Percentiles rank a stretch among this genome's conserved stretches.
phyloP scores from a whole-genome alignment of 2,329 filamentous ascomycete genomes.

The Ceratocystis papillata region DNA sequence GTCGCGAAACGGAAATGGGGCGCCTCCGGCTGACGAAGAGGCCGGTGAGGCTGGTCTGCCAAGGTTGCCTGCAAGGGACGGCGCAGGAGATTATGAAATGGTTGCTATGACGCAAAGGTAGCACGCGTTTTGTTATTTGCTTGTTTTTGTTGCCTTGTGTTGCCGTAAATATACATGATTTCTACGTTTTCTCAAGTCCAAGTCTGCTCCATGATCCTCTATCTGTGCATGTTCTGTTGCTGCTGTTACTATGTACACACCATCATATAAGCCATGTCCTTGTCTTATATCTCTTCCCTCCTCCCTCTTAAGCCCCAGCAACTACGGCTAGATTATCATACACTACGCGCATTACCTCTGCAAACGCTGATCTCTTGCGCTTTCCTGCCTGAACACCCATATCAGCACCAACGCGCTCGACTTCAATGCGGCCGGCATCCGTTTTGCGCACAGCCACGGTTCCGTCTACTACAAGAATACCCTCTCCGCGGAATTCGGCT shows the following conservation, averaged over 20 bases:
- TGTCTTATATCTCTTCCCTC: no score
- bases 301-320: conserved; percentile 36
- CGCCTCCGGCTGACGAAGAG: conserved; percentile 32
- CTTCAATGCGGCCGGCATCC: conserved; percentile 73
- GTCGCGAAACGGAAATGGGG: conserved; percentile 28
- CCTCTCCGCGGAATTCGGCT: conserved; percentile 88
- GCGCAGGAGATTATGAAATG: conserved; percentile 56
- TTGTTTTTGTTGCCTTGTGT: not conserved
- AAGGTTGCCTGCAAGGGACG: conserved; percentile 45
- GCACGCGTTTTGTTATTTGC: not conserved
- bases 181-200: no score
- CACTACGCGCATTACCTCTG: conserved; percentile 78
- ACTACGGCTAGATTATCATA: conserved; percentile 92
- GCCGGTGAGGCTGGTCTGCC: conserved; percentile 40
- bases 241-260: not conserved
- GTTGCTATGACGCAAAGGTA: conserved; percentile 38
- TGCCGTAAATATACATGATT: conserved; percentile 6
- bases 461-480: conserved; percentile 79
- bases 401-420: conserved; percentile 58
- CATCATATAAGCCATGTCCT: not conserved
- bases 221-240: not conserved
- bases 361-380: conserved; percentile 53
- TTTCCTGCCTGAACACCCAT: conserved; percentile 25
- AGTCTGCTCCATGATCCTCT: not conserved
- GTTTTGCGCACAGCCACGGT: conserved; percentile 82